Conservation (phyloP, 257 asterid species). For the Nicotiana tabacum region DNA sequence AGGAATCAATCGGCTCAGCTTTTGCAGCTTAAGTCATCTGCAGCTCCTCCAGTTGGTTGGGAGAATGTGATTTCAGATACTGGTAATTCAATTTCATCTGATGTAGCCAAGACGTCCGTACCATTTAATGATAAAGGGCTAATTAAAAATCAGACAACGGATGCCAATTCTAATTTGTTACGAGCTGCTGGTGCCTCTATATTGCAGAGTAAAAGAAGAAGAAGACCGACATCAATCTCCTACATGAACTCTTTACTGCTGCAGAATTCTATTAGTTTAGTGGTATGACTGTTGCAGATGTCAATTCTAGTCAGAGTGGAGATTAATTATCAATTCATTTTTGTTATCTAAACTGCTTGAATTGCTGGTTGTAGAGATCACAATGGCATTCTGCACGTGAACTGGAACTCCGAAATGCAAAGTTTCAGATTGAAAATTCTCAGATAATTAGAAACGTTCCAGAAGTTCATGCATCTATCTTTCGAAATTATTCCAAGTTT, state of each 20-base stretch:
- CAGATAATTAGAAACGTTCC: conserved; percentile 31
- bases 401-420: conserved; percentile 40
- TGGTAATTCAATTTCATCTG: neutral
- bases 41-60: neutral
- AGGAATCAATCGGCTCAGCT: neutral
- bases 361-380: conserved; percentile 31
- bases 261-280: conserved; percentile 22
- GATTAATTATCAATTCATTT: neutral
- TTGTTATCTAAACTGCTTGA: neutral
- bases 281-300: conserved; percentile 28
- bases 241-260: conserved; percentile 39
- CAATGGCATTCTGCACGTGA: conserved; percentile 37
- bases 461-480: conserved; percentile 33
- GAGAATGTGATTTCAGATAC: neutral
- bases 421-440: conserved; percentile 40
- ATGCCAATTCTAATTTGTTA: conserved; percentile 5
- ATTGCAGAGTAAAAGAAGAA: conserved; percentile 18
- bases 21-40: neutral
- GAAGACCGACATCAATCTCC: conserved; percentile 32
- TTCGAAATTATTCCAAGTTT: conserved; percentile 53
- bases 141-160: neutral
- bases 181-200: conserved; percentile 17
- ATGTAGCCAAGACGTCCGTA: neutral
- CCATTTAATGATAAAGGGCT: neutral
- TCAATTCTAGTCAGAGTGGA: neutral